Evolutionary conservation across 2,329 filamentous ascomycete genomes (phyloP).

Genomic region (Ceratocystis harringtonii): DNA sequence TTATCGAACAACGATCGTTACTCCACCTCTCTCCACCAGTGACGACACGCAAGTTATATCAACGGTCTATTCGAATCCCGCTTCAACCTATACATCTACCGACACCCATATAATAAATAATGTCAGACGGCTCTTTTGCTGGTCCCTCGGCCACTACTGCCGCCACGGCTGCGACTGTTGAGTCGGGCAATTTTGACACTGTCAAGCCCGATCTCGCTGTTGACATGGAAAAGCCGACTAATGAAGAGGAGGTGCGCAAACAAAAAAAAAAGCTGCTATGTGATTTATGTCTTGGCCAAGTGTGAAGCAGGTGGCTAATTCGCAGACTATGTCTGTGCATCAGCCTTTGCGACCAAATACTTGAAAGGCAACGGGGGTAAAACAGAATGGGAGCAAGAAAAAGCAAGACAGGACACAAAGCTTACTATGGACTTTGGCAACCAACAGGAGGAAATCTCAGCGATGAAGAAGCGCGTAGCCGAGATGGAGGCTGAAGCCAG

Average conservation of each 20-base stretch:
- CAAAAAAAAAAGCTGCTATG: not conserved
- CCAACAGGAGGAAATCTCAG: slow-evolving; percentile 60
- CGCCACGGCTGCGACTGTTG: not conserved
- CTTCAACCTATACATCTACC: not conserved
- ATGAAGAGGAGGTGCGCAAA: slow-evolving; percentile 15
- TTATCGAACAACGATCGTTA: not conserved
- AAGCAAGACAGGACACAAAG: slow-evolving; percentile 5
- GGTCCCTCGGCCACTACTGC: not conserved
- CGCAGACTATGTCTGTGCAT: not conserved
- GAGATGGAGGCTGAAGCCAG: slow-evolving; percentile 86
- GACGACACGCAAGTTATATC: not conserved
- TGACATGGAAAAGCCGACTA: not conserved
- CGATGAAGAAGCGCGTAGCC: slow-evolving; percentile 73
- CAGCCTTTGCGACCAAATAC: not conserved
- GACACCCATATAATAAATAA: not conserved
- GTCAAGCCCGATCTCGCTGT: not conserved
- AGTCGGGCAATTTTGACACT: not conserved
- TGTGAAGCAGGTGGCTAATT: not conserved
- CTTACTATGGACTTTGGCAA: slow-evolving; percentile 5
- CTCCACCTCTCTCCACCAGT: not conserved
- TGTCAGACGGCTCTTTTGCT: not conserved
- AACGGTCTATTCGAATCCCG: not conserved
- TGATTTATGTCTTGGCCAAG: not conserved
- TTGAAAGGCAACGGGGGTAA: not conserved
- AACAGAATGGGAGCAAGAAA: not conserved